Evolutionary conservation across 1,284 basidiomycete species (phyloP), one percentile per base, ranked within the genome.

Genomic region (Mycena citricolor): DNA sequence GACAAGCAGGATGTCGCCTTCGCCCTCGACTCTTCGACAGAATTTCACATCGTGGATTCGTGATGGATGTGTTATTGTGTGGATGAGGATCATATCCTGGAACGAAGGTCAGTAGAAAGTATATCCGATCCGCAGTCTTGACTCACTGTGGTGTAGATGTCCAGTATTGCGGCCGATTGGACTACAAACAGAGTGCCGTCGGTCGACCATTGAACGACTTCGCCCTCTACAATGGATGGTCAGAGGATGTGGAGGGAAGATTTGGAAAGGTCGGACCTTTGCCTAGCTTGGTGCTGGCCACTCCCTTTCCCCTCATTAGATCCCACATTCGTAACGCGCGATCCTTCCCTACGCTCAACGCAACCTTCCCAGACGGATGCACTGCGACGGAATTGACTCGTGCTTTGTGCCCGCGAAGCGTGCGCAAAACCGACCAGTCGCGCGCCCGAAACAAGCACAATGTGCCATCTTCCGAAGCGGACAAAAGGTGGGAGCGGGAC

Each of bases 281-380:
- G 13, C 89, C 89, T 4, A 97, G 67, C 59, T 94, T 91, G 25
- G 86, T 87, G 59, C 90, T 94, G 4, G 91, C 91, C 11, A 84
- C 83, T 2, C 90, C 90, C 61, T 88, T 87, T 1, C 94, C 95
- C 34, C 94, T 76, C 90, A 97, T 97, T 33, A 99, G 71, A 70
- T 99, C 95, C 95, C 95, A 99, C 93, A 98, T 95, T 38, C 94
- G 79, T 47, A 98, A 63, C 7, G 90, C 92, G 50, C 81, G 74
- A 61, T 99, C 95, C 57, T 86, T 86, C 10, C 95, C 95, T 0
- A 97, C 93, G 52, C 84, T 90, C 22, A 99, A 66, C 0, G 88
- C 94, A 13, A 97, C 79, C 57, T 97, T 89, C 3, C 93, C 91
- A 0, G 90, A 89, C 0, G 94, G 94, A 61, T 99, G 95, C 1